These are phyloP conservation scores for Acorus gramineus DNA, from an alignment of 106 monocot species.

Conservation along the genomic window DNA sequence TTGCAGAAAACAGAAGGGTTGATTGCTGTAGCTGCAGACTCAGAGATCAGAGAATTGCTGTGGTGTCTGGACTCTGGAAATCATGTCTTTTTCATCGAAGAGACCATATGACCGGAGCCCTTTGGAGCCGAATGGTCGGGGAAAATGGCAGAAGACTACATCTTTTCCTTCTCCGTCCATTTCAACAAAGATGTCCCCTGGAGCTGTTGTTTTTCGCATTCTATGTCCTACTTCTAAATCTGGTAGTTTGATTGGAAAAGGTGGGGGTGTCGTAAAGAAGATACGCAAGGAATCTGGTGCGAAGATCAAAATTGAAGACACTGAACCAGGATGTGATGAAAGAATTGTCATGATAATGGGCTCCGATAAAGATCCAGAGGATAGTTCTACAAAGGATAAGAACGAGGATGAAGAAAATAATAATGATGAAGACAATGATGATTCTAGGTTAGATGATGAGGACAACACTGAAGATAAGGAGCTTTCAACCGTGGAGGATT, in stretches of 20 bases:
- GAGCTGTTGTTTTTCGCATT: slow-evolving; percentile 46
- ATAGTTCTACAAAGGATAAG: slow-evolving; percentile 16
- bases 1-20: too few relatives aligned
- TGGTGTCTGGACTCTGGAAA: too few relatives aligned
- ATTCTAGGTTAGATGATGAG: slow-evolving; percentile 12
- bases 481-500: slow-evolving; percentile 7
- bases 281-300: slow-evolving; percentile 81
- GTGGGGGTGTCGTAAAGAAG: slow-evolving; percentile 64
- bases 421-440: slow-evolving; percentile 12
- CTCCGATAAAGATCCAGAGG: slow-evolving; percentile 36
- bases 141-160: slow-evolving; percentile 65
- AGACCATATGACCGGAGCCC: slow-evolving; percentile 44
- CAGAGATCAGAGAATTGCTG: too few relatives aligned
- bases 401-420: slow-evolving; percentile 17
- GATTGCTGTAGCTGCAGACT: too few relatives aligned
- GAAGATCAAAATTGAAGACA: slow-evolving; percentile 69
- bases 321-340: slow-evolving; percentile 62
- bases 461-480: slow-evolving; percentile 20
- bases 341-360: slow-evolving; percentile 65
- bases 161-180: slow-evolving; percentile 12
- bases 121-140: slow-evolving; percentile 40
- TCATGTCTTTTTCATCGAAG: slow-evolving; percentile 59
- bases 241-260: slow-evolving; percentile 91
- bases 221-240: slow-evolving; percentile 73
- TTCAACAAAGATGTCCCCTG: slow-evolving; percentile 23